phyloP scores from a whole-genome alignment of 2,329 filamentous ascomycete species.

The Furcasterigmium furcatum region DNA sequence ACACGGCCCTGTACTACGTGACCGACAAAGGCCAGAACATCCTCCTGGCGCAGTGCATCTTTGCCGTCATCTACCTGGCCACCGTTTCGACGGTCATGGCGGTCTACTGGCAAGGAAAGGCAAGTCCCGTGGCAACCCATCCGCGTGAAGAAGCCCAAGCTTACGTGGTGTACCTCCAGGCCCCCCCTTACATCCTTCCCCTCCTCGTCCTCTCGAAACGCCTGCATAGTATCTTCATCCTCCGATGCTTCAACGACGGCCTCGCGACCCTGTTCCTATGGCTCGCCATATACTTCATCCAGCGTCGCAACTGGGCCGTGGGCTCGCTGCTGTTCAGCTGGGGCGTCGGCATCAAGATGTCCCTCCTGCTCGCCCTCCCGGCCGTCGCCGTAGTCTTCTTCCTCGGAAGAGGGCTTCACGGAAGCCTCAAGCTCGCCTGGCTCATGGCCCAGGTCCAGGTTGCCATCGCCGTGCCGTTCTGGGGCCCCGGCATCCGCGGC shows the following conservation, averaged over 20 bases:
- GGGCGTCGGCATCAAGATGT: slow-evolving; percentile 95
- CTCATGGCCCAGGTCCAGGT: slow-evolving; percentile 79
- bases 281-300: slow-evolving; percentile 73
- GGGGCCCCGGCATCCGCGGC: slow-evolving; percentile 58
- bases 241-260: slow-evolving; percentile 94
- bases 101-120: slow-evolving; percentile 75
- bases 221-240: slow-evolving; percentile 87
- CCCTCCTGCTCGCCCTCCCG: slow-evolving; percentile 76
- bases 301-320: slow-evolving; percentile 69
- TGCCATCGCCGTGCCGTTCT: slow-evolving; percentile 63
- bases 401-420: slow-evolving; percentile 64
- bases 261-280: slow-evolving; percentile 84
- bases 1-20: slow-evolving; percentile 72
- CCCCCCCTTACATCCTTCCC: slow-evolving; percentile 82
- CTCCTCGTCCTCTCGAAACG: slow-evolving; percentile 87
- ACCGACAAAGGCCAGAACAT: slow-evolving; percentile 78
- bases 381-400: slow-evolving; percentile 76
- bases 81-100: slow-evolving; percentile 75
- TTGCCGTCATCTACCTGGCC: slow-evolving; percentile 73
- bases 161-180: slow-evolving; percentile 40
- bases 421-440: slow-evolving; percentile 64
- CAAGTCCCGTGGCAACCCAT: slow-evolving; percentile 28
- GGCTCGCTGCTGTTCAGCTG: slow-evolving; percentile 72
- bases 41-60: slow-evolving; percentile 76
- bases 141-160: background rate